Conservation (phyloP, 495 filamentous ascomycete genomes). For the Talaromyces borbonicus region DNA sequence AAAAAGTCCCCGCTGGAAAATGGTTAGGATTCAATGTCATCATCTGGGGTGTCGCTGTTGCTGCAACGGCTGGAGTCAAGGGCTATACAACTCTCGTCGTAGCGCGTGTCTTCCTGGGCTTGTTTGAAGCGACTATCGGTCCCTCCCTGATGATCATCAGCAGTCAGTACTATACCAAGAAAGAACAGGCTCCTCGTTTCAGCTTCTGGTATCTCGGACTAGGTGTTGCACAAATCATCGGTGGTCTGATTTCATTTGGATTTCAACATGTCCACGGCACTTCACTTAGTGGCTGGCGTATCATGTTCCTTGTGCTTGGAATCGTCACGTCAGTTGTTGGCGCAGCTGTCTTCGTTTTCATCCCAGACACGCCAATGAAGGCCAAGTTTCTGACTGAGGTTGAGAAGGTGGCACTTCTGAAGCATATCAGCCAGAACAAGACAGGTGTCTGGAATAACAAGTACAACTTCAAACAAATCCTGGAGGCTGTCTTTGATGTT, state of each 20-base stretch:
- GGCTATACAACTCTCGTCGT: conserved; percentile 35
- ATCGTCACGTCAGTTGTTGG: conserved; percentile 46
- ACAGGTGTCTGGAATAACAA: conserved; percentile 41
- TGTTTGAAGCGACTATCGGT: conserved; percentile 55
- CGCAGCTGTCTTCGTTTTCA: conserved; percentile 37
- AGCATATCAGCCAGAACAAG: conserved; percentile 44
- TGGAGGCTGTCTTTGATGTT: conserved; percentile 22
- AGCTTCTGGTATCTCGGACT: conserved; percentile 58
- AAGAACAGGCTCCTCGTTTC: conserved; percentile 52
- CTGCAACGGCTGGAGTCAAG: conserved; percentile 43
- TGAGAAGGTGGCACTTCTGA: conserved; percentile 39
- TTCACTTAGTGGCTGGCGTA: conserved; percentile 44
- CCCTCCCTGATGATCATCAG: conserved; percentile 44
- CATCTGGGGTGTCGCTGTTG: conserved; percentile 50
- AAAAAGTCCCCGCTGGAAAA: conserved; percentile 44
- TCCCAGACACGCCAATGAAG: conserved; percentile 50
- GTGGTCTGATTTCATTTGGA: conserved; percentile 49
- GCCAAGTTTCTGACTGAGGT: conserved; percentile 45
- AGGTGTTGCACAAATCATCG: conserved; percentile 53
- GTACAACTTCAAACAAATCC: conserved; percentile 28
- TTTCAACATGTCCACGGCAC: conserved; percentile 44
- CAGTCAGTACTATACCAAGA: conserved; percentile 52
- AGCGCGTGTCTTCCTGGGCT: conserved; percentile 49
- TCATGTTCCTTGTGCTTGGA: conserved; percentile 58
- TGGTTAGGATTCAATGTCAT: conserved; percentile 46